These are phyloP conservation scores for Casuarina glauca DNA, from an alignment of 306 rosid species.

Conservation along the genomic window DNA sequence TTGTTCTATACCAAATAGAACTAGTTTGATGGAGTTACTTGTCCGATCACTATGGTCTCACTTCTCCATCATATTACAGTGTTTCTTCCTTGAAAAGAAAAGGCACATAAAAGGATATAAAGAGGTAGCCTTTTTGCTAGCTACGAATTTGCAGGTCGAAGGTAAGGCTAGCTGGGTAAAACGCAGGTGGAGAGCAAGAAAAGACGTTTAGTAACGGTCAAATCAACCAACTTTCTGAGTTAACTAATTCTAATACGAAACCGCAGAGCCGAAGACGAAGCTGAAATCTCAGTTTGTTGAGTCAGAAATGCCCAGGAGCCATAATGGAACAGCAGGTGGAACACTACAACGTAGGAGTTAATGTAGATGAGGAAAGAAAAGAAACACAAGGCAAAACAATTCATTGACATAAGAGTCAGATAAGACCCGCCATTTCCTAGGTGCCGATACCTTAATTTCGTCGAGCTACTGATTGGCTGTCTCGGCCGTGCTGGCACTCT, in stretches of 20 bases:
- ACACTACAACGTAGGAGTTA: not conserved
- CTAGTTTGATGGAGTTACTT: too few species aligned
- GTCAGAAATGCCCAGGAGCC: constrained; percentile 14
- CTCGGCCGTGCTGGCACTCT: constrained; percentile 59
- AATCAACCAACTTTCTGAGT: constrained; percentile 36
- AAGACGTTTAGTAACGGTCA: constrained; percentile 27
- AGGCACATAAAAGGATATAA: not conserved
- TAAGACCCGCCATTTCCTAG: not conserved
- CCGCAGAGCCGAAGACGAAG: constrained; percentile 20
- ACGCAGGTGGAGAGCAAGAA: not conserved
- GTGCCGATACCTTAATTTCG: constrained; percentile 81
- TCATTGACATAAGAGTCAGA: not conserved
- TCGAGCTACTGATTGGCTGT: constrained; percentile 85
- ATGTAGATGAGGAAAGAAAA: not conserved
- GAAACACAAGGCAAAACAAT: not conserved
- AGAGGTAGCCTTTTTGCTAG: too few species aligned
- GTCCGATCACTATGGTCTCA: too few species aligned
- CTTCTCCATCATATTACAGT: not conserved
- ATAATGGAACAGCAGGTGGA: constrained; percentile 40
- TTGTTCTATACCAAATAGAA: too few species aligned
- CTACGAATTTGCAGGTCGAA: not conserved
- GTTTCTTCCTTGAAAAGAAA: not conserved
- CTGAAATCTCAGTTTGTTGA: not conserved
- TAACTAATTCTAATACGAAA: constrained; percentile 54
- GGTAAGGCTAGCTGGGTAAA: not conserved